Base-by-base conservation (phyloP, 2,329 filamentous ascomycete genomes). In the Fusarium verrucosum region DNA sequence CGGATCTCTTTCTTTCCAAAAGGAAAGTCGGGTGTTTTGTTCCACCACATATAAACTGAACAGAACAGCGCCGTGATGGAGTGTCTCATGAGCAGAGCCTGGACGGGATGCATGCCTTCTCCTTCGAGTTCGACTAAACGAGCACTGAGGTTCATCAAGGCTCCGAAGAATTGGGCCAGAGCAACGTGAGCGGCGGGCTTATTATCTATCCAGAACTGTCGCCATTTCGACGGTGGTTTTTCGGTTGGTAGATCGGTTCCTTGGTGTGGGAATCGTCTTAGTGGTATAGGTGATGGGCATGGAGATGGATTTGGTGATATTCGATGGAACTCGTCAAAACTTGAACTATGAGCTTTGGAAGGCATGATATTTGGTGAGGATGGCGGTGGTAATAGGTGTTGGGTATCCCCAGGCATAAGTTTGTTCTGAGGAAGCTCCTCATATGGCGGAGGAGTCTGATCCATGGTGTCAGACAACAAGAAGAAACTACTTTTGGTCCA, bases 51-150 rank as follows among this genome's bases (percentile, higher is more conserved):
- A 76, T 94, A 96, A 4, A 83, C 56, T 25, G 84, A 85, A 56
- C 89, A 88, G 46, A 88, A 83, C 4, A 90, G 19, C 2, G 87
- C 81, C 0, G 94, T 96, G 58, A 95, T 85, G 52, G 81, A 80
- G 87, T 96, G 94, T 53, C 94, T 86, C 8, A 86, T 85, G 70
- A 96, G 93, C 5, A 97, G 83, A 58, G 97, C 89, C 78, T 95
- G 91, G 66, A 96, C 89, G 0, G 93, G 92, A 79, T 95, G 87
- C 81, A 96, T 89, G 3, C 87, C 87, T 42, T 88, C 82, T 51
- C 86, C 89, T 65, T 90, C 82, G 17, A 90, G 82, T 74, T 96
- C 92, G 35, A 97, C 80, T 11, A 94, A 76, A 19, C 92, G 84
- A 1, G 92, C 91, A 36, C 88, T 87, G 10, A 96, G 86, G 74